These are phyloP conservation scores for Aspergillus baeticus DNA, from an alignment of 495 filamentous ascomycete genomes.

Conservation along the genomic window DNA sequence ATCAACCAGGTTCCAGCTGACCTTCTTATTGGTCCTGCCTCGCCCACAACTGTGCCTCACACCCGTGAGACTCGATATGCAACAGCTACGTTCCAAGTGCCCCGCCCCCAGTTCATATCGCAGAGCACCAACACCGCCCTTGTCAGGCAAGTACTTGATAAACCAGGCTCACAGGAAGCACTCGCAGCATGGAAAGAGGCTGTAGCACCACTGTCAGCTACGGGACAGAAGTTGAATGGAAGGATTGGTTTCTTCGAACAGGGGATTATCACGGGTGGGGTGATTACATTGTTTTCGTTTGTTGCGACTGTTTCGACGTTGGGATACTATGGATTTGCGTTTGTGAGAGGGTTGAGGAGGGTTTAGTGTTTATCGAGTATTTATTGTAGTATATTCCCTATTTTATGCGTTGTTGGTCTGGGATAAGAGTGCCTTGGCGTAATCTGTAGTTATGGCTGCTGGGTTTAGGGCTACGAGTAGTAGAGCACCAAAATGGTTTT, in stretches of 20 bases:
- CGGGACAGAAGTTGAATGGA: conserved; percentile 33
- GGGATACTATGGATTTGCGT: conserved; percentile 30
- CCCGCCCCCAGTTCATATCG: conserved; percentile 39
- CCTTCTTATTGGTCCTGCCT: conserved; percentile 45
- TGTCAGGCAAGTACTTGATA: conserved; percentile 18
- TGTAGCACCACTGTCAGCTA: conserved; percentile 34
- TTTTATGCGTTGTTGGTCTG: neutral
- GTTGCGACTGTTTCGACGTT: conserved; percentile 25
- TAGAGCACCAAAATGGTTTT: too few relatives aligned
- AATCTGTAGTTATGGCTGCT: too few relatives aligned
- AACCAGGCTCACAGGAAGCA: conserved; percentile 13
- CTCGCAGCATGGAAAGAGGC: conserved; percentile 26
- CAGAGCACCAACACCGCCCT: conserved; percentile 9
- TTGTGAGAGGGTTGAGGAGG: conserved; percentile 16
- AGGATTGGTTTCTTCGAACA: conserved; percentile 54
- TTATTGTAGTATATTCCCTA: neutral
- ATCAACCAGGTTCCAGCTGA: conserved; percentile 51
- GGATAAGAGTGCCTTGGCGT: too few relatives aligned
- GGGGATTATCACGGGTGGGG: conserved; percentile 43
- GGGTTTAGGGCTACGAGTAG: too few relatives aligned
- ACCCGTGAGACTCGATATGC: conserved; percentile 28
- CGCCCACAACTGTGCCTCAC: conserved; percentile 29
- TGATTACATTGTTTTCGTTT: conserved; percentile 27
- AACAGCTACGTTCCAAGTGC: conserved; percentile 34
- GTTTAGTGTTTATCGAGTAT: neutral